These are phyloP conservation scores for Fusarium pseudograminearum DNA, from an alignment of 2,329 filamentous ascomycete genomes.

Conservation along the genomic window DNA sequence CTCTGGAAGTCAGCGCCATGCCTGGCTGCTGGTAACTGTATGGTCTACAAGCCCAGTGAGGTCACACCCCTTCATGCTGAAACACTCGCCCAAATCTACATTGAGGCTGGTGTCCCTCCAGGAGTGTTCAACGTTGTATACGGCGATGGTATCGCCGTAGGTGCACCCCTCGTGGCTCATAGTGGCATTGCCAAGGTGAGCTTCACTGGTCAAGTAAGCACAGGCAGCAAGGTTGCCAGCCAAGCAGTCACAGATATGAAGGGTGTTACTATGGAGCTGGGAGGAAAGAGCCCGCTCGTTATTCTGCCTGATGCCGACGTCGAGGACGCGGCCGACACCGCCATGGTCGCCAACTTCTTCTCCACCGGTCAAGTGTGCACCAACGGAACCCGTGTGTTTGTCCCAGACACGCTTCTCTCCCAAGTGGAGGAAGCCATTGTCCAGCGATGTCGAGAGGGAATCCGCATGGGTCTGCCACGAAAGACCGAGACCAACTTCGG, in stretches of 20 bases:
- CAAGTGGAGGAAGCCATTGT: conserved; percentile 77
- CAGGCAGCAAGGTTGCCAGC: conserved; percentile 83
- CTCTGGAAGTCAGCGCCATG: conserved; percentile 91
- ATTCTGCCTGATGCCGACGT: conserved; percentile 84
- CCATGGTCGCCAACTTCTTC: conserved; percentile 96
- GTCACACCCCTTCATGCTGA: conserved; percentile 87
- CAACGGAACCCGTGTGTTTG: conserved; percentile 89
- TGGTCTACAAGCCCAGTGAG: conserved; percentile 92
- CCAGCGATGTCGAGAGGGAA: conserved; percentile 66
- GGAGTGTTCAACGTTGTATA: conserved; percentile 92
- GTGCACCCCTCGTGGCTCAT: conserved; percentile 79
- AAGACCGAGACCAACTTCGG: conserved; percentile 84
- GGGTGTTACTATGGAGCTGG: conserved; percentile 91
- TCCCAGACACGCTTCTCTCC: conserved; percentile 73
- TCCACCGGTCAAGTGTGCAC: conserved; percentile 93
- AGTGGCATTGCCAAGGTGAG: conserved; percentile 83
- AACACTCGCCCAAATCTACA: conserved; percentile 79
- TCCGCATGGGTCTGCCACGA: conserved; percentile 80
- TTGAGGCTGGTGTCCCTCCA: conserved; percentile 80
- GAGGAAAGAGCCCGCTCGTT: conserved; percentile 85
- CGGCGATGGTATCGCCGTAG: conserved; percentile 78
- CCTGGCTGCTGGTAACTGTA: conserved; percentile 86
- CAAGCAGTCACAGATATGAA: conserved; percentile 84
- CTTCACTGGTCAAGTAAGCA: conserved; percentile 89
- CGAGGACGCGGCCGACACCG: conserved; percentile 84